phyloP scores from a whole-genome alignment of 768 basidiomycete species.

The Lentinula boryana region DNA sequence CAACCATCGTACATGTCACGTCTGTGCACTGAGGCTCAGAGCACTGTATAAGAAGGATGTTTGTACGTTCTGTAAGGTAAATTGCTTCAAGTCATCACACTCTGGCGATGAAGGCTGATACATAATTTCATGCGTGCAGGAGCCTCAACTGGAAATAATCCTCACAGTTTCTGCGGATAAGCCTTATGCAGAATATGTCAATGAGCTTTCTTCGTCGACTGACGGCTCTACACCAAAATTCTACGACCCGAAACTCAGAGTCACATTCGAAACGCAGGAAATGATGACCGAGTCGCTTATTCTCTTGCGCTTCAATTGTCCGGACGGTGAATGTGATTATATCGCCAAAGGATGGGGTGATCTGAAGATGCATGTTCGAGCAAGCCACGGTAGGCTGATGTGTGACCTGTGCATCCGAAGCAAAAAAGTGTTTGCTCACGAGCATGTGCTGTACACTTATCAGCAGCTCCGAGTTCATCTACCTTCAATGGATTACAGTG shows the following conservation, averaged over 20 bases:
- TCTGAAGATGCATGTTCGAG: conserved; percentile 78
- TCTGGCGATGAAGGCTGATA: neutral
- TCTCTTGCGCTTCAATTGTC: conserved; percentile 92
- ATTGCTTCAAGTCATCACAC: conserved; percentile 13
- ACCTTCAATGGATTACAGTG: conserved; percentile 54
- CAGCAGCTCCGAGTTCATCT: conserved; percentile 65
- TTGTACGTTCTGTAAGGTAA: conserved; percentile 95
- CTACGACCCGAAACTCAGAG: conserved; percentile 68
- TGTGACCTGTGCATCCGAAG: conserved; percentile 85
- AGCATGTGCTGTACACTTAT: conserved; percentile 79
- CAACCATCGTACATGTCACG: conserved; percentile 93
- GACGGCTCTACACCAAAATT: conserved; percentile 17
- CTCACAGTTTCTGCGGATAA: conserved; percentile 65
- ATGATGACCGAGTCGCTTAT: conserved; percentile 95
- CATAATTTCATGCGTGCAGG: conserved; percentile 30
- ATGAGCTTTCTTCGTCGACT: conserved; percentile 36
- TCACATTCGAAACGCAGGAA: conserved; percentile 84
- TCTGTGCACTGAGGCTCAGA: conserved; percentile 82
- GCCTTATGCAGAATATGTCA: conserved; percentile 52
- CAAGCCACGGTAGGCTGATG: conserved; percentile 68
- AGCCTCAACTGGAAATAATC: conserved; percentile 67
- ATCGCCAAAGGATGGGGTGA: conserved; percentile 87
- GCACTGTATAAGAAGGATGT: conserved; percentile 91
- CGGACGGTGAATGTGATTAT: conserved; percentile 76
- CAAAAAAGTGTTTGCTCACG: conserved; percentile 95